Base-by-base conservation (phyloP, 495 filamentous ascomycete species). In the Glarea lozoyensis region DNA sequence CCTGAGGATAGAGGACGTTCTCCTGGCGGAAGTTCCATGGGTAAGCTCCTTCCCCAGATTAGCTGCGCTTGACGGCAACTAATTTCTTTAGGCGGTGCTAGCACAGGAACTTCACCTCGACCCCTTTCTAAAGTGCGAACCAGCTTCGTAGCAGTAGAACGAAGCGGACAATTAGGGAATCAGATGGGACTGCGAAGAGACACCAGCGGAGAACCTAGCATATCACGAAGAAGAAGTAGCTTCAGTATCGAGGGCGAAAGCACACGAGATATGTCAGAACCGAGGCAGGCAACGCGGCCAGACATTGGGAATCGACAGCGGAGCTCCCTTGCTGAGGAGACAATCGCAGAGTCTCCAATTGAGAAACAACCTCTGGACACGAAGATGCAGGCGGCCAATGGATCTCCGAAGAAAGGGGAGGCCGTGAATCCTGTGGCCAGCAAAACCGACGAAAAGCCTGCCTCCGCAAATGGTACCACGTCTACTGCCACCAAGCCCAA, bases 71-170 rank as follows among this genome's bases (percentile, higher is more conserved):
- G 1, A 16, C 30, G 23, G 36, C 25, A 37, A 34, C 54, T 53
- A 40, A 50, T 7, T 13, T 30, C 31, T 43, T n/a, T 23, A 46
- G 43, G 40, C 10, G 37, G 20, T 43, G 33, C 13, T 7, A 54
- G 40, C 18, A 46, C 20, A 24, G 41, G 43, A 4, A 61, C 45
- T 62, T 68, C 43, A 65, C 69, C 70, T 13, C 70, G 83, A 46
- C 84, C 77, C 18, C 69, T 86, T 13, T 83, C 81, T 40, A 89
- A 83, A 61, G 78, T 94, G 35, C 76, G 86, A 42, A 86, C 87
- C 23, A 88, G 75, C 55, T 95, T 95, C 59, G 76, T 94, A 33
- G 75, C 83, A 2, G 79, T 95, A 12, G 85, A 89, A 45, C 70
- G 71, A 42, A 73, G 70, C 55, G 73, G 70, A 33, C 62, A 67